Percentiles rank a stretch among this genome's conserved stretches.
Conservation (phyloP, 2,329 filamentous ascomycete species). For the Stemphylium vesicarium region DNA sequence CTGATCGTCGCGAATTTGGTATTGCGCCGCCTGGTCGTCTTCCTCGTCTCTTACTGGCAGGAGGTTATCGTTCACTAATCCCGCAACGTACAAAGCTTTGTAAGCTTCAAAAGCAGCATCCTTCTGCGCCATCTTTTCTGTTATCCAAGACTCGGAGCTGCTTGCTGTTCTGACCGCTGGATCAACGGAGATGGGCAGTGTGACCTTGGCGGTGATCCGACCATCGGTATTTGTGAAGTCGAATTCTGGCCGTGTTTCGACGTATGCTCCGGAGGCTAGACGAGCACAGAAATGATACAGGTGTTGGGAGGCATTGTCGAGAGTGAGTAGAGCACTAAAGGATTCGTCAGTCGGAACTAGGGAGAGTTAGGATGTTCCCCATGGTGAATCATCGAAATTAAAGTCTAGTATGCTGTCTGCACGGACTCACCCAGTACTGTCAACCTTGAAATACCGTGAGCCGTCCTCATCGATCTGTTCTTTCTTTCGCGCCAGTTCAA, state of each 20-base stretch:
- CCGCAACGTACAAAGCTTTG: constrained; percentile 68
- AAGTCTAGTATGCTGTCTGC: background rate
- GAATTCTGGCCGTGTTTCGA: constrained; percentile 73
- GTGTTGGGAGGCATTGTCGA: constrained; percentile 76
- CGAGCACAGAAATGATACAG: constrained; percentile 80
- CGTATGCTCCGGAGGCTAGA: constrained; percentile 64
- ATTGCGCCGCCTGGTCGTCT: constrained; percentile 24
- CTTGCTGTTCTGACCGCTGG: constrained; percentile 61
- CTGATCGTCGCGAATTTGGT: constrained; percentile 31
- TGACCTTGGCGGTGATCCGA: constrained; percentile 63
- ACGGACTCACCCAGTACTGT: constrained; percentile 36
- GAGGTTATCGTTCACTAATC: constrained; percentile 78
- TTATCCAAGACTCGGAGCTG: constrained; percentile 67
- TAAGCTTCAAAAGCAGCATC: constrained; percentile 88
- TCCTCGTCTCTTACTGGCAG: constrained; percentile 63
- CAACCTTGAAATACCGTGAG: constrained; percentile 27
- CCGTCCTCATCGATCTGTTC: constrained; percentile 58
- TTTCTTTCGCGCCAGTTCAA: constrained; percentile 53
- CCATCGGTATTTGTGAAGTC: constrained; percentile 54
- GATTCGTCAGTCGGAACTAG: background rate
- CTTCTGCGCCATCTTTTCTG: constrained; percentile 74
- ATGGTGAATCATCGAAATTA: background rate
- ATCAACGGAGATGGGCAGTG: constrained; percentile 75
- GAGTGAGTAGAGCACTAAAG: constrained; percentile 68
- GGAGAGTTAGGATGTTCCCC: background rate